Evolutionary conservation across 257 asterid genomes (phyloP), one percentile per base, ranked within the genome.

Genomic region (Petrea volubilis): DNA sequence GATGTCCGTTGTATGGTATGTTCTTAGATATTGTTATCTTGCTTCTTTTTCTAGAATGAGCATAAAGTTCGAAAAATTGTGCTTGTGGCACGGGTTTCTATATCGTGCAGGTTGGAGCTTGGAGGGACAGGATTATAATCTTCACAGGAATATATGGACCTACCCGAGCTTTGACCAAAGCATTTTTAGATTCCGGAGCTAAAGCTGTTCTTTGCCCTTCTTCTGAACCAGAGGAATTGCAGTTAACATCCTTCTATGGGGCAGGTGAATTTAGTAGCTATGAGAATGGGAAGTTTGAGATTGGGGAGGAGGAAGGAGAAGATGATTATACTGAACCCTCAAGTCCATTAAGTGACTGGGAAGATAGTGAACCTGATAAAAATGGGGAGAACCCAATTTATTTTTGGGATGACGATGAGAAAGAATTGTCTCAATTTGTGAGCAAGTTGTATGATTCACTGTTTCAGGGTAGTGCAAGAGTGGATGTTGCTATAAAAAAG

Each of bases 1-100:
- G 99, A 95, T 80, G 93, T 95, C 77, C 96, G 98, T 25, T 74
- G 81, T 78, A 95, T 95, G 99, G 99, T 95, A 86, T 77, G 90
- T 68, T 55, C 62, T 67, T 50, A 15, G 58, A 64, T 67, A 46
- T 72, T 57, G n/a, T 53, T n/a, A 28, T 50, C 0, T n/a, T 43
- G 0, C n/a, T 55, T n/a, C 6, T 15, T 12, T 11, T 1, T 14
- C 53, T 24, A 40, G 2, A 27, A 27, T 56, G 21, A 57, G 24
- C 13, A 14, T 8, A 14, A 50, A 50, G 49, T 56, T 9, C 12
- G 61, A 65, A 50, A n/a, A n/a, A n/a, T n/a, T n/a, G n/a, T n/a
- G n/a, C n/a, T n/a, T n/a, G n/a, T n/a, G n/a, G n/a, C n/a, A n/a
- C n/a, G 46, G 57, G 77, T 56, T 18, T 63, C n/a, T 14, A 23